These are phyloP conservation scores for Coelastrella sp. DNA, from an alignment of 139 green algal species.

Conservation along the genomic window DNA sequence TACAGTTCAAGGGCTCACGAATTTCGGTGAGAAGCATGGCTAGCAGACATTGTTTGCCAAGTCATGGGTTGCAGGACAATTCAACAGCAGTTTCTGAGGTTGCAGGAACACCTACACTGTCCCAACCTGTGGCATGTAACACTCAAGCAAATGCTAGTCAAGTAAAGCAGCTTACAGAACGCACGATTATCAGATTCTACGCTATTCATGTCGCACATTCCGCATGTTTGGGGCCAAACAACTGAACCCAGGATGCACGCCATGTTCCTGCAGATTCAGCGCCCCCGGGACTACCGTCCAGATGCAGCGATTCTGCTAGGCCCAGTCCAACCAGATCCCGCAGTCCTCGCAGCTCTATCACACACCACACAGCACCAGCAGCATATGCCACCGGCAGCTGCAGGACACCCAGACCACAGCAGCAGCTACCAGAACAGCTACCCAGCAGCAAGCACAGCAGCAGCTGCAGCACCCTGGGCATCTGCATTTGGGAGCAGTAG, in stretches of 20 bases:
- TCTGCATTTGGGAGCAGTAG: neutral
- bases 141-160: no score
- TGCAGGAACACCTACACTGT: no score
- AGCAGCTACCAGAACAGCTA: neutral
- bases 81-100: no score
- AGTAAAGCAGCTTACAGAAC: neutral
- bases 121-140: no score
- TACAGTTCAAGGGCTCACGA: neutral
- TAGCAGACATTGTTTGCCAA: no score
- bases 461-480: neutral
- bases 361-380: constrained; percentile 6
- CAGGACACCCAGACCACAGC: neutral
- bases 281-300: neutral
- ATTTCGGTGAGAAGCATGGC: neutral
- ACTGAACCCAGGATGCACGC: neutral
- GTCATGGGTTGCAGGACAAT: no score
- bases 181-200: neutral
- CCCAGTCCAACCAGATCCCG: constrained; percentile 5
- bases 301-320: constrained; percentile 5
- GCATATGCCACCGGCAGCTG: no score
- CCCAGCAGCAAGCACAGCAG: neutral
- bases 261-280: constrained; percentile 8
- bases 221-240: neutral
- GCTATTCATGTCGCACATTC: neutral
- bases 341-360: constrained; percentile 17